These are phyloP conservation scores for Neofusicoccum ribis DNA, from an alignment of 2,329 filamentous ascomycete genomes.

Conservation along the genomic window DNA sequence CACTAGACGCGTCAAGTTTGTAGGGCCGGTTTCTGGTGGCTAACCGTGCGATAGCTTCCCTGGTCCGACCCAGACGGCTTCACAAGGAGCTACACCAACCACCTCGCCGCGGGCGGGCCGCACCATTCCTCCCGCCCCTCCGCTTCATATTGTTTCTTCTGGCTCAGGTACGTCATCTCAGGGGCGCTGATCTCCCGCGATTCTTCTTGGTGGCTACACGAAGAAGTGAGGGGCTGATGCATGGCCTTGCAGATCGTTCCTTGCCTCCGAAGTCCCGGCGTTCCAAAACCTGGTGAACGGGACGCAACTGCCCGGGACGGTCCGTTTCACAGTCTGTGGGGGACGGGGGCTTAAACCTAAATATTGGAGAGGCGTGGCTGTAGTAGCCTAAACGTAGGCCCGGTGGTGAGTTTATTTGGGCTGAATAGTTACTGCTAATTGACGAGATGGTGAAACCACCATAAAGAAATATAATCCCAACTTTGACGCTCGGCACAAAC, in stretches of 20 bases:
- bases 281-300: neutral
- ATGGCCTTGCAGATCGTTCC: constrained; percentile 1
- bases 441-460: too few species aligned
- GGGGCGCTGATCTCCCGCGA: neutral
- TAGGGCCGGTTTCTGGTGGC: neutral
- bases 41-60: neutral
- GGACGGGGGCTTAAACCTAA: too few species aligned
- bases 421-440: too few species aligned
- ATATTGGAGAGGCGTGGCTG: too few species aligned
- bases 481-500: too few species aligned
- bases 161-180: neutral
- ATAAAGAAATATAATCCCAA: too few species aligned
- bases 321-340: neutral
- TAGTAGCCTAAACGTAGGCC: too few species aligned
- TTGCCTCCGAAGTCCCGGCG: neutral
- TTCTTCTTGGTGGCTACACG: neutral
- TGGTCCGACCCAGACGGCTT: neutral
- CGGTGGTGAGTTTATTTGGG: too few species aligned
- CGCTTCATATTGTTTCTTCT: neutral
- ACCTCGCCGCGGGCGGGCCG: too few species aligned
- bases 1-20: too few species aligned
- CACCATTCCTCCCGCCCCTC: too few species aligned
- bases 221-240: neutral
- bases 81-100: neutral
- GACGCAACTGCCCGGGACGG: neutral